Conservation (phyloP, 495 filamentous ascomycete species). For the Podospora conica region DNA sequence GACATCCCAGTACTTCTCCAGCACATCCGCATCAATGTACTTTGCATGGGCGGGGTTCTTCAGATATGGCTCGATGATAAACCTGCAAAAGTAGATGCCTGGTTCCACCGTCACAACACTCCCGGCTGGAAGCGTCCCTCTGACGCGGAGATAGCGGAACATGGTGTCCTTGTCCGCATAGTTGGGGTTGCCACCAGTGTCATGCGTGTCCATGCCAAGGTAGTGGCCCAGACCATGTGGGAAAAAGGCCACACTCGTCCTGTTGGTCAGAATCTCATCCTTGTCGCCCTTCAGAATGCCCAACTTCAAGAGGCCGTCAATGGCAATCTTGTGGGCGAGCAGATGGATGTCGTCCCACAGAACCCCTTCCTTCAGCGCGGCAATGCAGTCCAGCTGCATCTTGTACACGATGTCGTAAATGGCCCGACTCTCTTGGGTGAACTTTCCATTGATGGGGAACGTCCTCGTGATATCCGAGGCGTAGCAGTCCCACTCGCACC, state of each 20-base stretch:
- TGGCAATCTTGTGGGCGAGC: slow-evolving; percentile 72
- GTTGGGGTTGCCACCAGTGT: slow-evolving; percentile 81
- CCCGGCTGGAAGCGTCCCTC: slow-evolving; percentile 65
- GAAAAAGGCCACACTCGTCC: slow-evolving; percentile 82
- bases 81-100: slow-evolving; percentile 89
- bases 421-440: slow-evolving; percentile 60
- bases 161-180: slow-evolving; percentile 77
- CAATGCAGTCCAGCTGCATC: slow-evolving; percentile 78
- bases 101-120: slow-evolving; percentile 88
- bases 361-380: slow-evolving; percentile 64
- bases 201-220: slow-evolving; percentile 91
- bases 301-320: slow-evolving; percentile 66
- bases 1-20: slow-evolving; percentile 83
- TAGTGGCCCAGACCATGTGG: slow-evolving; percentile 91
- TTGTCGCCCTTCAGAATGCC: slow-evolving; percentile 65
- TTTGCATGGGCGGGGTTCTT: slow-evolving; percentile 60
- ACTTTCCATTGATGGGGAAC: slow-evolving; percentile 74
- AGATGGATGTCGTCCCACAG: slow-evolving; percentile 82
- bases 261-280: slow-evolving; percentile 64
- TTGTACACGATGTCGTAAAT: slow-evolving; percentile 82
- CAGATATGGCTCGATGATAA: slow-evolving; percentile 81
- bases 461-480: slow-evolving; percentile 86
- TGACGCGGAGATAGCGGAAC: slow-evolving; percentile 79
- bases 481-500: slow-evolving; percentile 73
- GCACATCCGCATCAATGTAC: slow-evolving; percentile 65